These are phyloP conservation scores for Lactifluus piperatus DNA, from an alignment of 768 basidiomycete genomes.

Conservation along the genomic window DNA sequence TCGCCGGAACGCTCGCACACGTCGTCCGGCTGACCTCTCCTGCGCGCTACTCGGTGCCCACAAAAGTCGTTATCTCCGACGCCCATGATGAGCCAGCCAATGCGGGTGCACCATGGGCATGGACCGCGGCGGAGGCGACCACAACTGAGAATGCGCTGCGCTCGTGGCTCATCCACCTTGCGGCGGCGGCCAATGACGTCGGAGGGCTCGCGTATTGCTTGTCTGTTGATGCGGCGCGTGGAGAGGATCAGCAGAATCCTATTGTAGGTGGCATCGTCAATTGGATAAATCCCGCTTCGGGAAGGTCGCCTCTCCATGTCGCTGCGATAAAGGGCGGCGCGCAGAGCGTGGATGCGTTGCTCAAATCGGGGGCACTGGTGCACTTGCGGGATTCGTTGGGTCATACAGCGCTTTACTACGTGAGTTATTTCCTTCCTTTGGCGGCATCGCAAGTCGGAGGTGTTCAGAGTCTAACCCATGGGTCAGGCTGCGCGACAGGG, in stretches of 20 bases:
- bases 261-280: slow-evolving; percentile 67
- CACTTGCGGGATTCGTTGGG: slow-evolving; percentile 74
- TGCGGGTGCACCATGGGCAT: slow-evolving; percentile 59
- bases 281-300: slow-evolving; percentile 58
- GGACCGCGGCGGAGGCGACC: slow-evolving; percentile 68
- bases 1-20: slow-evolving; percentile 58
- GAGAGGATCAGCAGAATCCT: slow-evolving; percentile 23
- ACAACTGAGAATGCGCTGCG: slow-evolving; percentile 62
- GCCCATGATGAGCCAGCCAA: slow-evolving; percentile 27
- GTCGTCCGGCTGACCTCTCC: slow-evolving; percentile 54
- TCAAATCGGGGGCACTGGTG: slow-evolving; percentile 71
- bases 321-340: slow-evolving; percentile 62
- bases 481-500: slow-evolving; percentile 67
- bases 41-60: slow-evolving; percentile 29
- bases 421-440: slow-evolving; percentile 28
- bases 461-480: neutral
- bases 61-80: slow-evolving; percentile 30
- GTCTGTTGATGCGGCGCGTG: slow-evolving; percentile 5
- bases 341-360: slow-evolving; percentile 36
- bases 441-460: neutral
- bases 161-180: slow-evolving; percentile 73
- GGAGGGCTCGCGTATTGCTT: slow-evolving; percentile 57
- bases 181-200: slow-evolving; percentile 61
- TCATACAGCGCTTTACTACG: slow-evolving; percentile 80
- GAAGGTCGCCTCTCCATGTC: slow-evolving; percentile 69